A percentile compares a stretch with the other conserved stretches of the same genome.
phyloP scores from a whole-genome alignment of 176 grass and related monocot species.

The Triticum urartu region DNA sequence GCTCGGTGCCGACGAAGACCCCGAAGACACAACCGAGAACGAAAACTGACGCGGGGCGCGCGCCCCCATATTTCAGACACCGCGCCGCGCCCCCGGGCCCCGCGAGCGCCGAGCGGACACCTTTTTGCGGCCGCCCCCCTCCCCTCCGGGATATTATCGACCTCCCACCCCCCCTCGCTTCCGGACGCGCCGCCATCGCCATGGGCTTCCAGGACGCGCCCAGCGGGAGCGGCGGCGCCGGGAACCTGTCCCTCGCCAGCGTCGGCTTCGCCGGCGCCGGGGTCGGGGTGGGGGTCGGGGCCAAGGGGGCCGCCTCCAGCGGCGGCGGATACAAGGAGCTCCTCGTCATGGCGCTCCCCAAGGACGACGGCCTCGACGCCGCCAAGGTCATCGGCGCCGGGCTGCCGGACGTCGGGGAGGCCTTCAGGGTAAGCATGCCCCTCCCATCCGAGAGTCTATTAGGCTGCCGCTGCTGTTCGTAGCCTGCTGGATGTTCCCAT shows the following conservation, averaged over 20 bases:
- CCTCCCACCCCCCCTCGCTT: no score
- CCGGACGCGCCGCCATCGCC: constrained; percentile 13
- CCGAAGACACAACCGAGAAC: not conserved
- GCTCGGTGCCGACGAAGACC: no score
- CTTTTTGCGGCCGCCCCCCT: not conserved
- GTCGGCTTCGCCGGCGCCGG: constrained; percentile 30
- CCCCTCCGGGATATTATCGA: not conserved
- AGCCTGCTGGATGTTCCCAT: not conserved
- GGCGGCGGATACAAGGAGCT: constrained; percentile 42
- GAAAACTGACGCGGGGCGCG: not conserved
- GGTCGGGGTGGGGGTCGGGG: not conserved
- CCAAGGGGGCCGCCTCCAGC: not conserved
- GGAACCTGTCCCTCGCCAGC: constrained; percentile 36
- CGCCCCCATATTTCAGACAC: not conserved
- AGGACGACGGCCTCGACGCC: constrained; percentile 43
- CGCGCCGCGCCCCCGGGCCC: no score
- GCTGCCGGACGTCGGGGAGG: constrained; percentile 40
- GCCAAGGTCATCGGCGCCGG: constrained; percentile 38
- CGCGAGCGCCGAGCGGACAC: not conserved
- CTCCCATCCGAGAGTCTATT: not conserved
- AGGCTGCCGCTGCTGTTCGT: not conserved
- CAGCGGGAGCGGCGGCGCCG: not conserved
- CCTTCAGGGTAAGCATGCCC: not conserved
- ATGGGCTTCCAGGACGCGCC: constrained; percentile 36
- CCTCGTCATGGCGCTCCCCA: constrained; percentile 44